A percentile compares a stretch with the other conserved stretches of the same genome.
These are phyloP conservation scores for Penicillium janthinellum DNA, from an alignment of 2,329 filamentous ascomycete species.

Conservation along the genomic window DNA sequence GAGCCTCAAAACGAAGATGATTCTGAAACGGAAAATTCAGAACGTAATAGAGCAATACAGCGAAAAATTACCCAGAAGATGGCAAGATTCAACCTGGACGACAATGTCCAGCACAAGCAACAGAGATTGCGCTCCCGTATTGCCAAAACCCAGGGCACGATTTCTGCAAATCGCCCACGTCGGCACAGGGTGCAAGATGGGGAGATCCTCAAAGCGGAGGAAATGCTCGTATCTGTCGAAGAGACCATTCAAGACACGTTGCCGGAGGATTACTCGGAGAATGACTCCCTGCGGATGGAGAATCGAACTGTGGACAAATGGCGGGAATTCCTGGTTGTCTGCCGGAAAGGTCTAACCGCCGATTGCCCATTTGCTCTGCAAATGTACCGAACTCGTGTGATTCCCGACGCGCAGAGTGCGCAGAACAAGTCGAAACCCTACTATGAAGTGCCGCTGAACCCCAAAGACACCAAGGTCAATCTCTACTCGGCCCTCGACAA, in stretches of 20 bases:
- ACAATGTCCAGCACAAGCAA: slow-evolving; percentile 45
- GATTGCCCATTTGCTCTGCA: slow-evolving; percentile 59
- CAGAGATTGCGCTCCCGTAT: slow-evolving; percentile 43
- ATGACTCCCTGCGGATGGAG: slow-evolving; percentile 61
- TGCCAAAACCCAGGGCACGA: slow-evolving; percentile 38
- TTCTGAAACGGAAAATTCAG: slow-evolving; percentile 17
- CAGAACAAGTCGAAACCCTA: slow-evolving; percentile 54
- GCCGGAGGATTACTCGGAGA: slow-evolving; percentile 65
- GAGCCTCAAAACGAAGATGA: slow-evolving; percentile 36
- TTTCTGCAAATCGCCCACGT: slow-evolving; percentile 37
- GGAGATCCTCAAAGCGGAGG: slow-evolving; percentile 67
- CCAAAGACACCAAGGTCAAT: slow-evolving; percentile 59
- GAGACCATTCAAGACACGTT: slow-evolving; percentile 53
- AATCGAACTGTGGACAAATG: slow-evolving; percentile 64
- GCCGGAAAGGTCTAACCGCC: slow-evolving; percentile 58
- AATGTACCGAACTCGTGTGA: slow-evolving; percentile 64
- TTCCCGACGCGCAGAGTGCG: slow-evolving; percentile 60
- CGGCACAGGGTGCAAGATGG: slow-evolving; percentile 54
- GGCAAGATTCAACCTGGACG: slow-evolving; percentile 49
- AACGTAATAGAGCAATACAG: slow-evolving; percentile 12
- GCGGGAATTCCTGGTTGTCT: slow-evolving; percentile 65
- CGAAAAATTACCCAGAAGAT: slow-evolving; percentile 36
- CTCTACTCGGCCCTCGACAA: slow-evolving; percentile 69
- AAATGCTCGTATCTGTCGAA: slow-evolving; percentile 67
- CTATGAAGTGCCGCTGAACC: slow-evolving; percentile 59